These are phyloP conservation scores for Mrakiaceae sp. DNA, from an alignment of 1,284 basidiomycete genomes.

Conservation along the genomic window DNA sequence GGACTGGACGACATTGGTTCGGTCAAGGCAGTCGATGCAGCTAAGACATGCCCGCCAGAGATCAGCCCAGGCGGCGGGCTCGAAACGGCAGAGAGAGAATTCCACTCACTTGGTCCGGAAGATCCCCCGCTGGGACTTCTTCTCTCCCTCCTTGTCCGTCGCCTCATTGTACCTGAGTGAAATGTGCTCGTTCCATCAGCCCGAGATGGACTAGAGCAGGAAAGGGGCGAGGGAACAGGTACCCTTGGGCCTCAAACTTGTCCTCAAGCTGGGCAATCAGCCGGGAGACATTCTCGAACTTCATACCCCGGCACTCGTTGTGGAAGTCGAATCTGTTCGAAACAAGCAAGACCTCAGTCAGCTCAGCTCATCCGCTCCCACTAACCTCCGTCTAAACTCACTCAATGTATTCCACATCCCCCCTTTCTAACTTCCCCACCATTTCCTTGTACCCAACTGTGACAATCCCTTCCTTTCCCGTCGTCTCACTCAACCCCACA, in stretches of 20 bases:
- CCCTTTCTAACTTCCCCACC: constrained; percentile 45
- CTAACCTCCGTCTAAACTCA: background rate
- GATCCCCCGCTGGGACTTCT: constrained; percentile 54
- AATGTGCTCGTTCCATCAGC: too few species aligned
- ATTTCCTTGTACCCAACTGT: constrained; percentile 67
- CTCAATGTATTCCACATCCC: constrained; percentile 43
- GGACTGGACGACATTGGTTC: constrained; percentile 68
- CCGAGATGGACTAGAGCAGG: too few species aligned
- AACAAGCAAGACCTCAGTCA: background rate
- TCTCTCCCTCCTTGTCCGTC: too few species aligned
- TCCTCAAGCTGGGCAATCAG: constrained; percentile 59
- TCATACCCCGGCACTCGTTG: constrained; percentile 59
- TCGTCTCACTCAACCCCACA: constrained; percentile 81
- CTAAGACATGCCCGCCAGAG: constrained; percentile 42
- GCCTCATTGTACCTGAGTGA: too few species aligned
- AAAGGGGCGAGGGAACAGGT: background rate
- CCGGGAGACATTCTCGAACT: constrained; percentile 80
- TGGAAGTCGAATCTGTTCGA: constrained; percentile 70
- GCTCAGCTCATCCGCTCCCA: background rate
- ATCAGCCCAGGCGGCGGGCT: background rate
- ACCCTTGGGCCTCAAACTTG: constrained; percentile 67
- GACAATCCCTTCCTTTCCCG: constrained; percentile 73
- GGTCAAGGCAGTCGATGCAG: constrained; percentile 82
- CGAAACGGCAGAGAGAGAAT: background rate
- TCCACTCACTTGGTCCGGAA: constrained; percentile 46